Percentiles rank a stretch among this genome's conserved stretches.
phyloP scores from a whole-genome alignment of 306 rosid species.

The Pyrus pyrifolia region DNA sequence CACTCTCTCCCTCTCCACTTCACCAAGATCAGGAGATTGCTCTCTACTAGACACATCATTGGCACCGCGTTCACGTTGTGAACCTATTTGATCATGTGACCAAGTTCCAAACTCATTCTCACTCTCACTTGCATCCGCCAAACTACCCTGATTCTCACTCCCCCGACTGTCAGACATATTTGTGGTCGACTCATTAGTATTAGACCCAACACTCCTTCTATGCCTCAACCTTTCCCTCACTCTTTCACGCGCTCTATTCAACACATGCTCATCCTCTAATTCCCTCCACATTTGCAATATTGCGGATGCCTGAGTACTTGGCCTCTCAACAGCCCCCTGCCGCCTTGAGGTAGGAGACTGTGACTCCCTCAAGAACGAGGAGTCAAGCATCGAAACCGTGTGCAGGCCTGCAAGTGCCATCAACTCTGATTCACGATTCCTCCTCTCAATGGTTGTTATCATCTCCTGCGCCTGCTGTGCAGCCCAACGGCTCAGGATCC shows the following conservation, averaged over 20 bases:
- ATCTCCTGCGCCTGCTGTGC: conserved; percentile 98
- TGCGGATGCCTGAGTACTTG: conserved; percentile 81
- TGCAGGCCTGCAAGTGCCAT: conserved; percentile 96
- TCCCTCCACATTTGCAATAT: conserved; percentile 99
- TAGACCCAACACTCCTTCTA: conserved; percentile 63
- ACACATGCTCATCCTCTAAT: conserved; percentile 88
- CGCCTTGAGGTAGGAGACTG: conserved; percentile 86
- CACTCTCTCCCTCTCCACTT: conserved; percentile 99
- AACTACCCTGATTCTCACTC: conserved; percentile 79
- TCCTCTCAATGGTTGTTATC: conserved; percentile 97
- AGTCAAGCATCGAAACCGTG: conserved; percentile 92
- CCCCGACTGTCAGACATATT: conserved; percentile 66
- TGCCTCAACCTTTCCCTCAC: conserved; percentile 85
- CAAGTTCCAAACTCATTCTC: conserved; percentile 87
- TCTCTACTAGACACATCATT: conserved; percentile 79
- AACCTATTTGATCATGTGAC: conserved; percentile 67
- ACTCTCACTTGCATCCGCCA: conserved; percentile 91
- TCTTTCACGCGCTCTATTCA: conserved; percentile 83
- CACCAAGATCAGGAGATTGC: conserved; percentile 98
- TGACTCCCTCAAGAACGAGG: conserved; percentile 86
- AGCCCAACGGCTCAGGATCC: conserved; percentile 93
- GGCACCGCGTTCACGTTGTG: conserved; percentile 48
- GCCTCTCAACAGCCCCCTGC: conserved; percentile 88
- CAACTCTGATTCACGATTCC: conserved; percentile 92
- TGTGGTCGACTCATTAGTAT: conserved; percentile 58